Conservation (phyloP, 129 eudicot species). For the Lactuca saligna region DNA sequence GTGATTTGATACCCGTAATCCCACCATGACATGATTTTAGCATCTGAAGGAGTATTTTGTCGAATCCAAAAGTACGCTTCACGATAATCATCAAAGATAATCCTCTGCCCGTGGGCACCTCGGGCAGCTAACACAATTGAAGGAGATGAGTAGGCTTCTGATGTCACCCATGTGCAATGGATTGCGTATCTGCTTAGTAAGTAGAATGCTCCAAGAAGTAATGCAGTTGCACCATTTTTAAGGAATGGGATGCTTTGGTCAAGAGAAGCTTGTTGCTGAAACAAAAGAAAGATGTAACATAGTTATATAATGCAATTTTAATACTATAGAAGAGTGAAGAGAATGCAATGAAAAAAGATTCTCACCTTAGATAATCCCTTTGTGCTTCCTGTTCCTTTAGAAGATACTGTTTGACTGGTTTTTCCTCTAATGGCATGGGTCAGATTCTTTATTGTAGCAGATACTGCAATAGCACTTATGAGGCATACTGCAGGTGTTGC, state of each 20-base stretch:
- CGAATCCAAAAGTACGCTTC: constrained; percentile 95
- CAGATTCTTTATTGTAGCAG: constrained; percentile 85
- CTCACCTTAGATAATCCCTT: constrained; percentile 83
- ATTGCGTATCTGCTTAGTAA: constrained; percentile 81
- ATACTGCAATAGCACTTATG: constrained; percentile 93
- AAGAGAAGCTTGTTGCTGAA: constrained; percentile 59
- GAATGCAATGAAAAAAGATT: background rate
- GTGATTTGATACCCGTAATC: constrained; percentile 97
- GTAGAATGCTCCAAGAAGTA: constrained; percentile 88
- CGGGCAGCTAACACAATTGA: constrained; percentile 95
- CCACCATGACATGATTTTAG: constrained; percentile 98
- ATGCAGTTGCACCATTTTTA: constrained; percentile 72
- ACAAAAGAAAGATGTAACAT: constrained; percentile 2
- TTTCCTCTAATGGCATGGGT: constrained; percentile 62
- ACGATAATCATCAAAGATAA: constrained; percentile 91
- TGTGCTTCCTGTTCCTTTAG: constrained; percentile 61
- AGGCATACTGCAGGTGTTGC: constrained; percentile 97
- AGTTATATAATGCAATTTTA: too few species aligned
- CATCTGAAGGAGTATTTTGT: constrained; percentile 89
- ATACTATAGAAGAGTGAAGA: background rate
- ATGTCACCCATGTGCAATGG: constrained; percentile 95
- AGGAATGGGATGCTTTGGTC: constrained; percentile 80
- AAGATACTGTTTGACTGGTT: constrained; percentile 44
- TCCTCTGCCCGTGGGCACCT: constrained; percentile 84
- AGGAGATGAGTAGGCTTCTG: constrained; percentile 98